Base-by-base conservation (phyloP, 768 basidiomycete genomes). In the Suillus decipiens region DNA sequence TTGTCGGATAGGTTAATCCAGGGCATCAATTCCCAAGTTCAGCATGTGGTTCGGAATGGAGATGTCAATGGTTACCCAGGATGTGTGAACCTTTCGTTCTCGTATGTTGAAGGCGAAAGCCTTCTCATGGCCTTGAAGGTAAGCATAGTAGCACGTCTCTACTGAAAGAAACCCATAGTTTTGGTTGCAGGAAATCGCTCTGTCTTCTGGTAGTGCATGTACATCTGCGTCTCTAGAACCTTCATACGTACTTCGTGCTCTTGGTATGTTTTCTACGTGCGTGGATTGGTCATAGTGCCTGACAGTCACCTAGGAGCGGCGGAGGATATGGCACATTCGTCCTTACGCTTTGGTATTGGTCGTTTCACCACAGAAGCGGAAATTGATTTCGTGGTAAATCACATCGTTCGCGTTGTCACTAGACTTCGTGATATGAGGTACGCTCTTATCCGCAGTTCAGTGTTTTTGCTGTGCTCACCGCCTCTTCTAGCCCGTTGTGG, bases 321-420 rank as follows among this genome's bases (percentile, higher is more conserved):
- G 33, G 97, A 99, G 74, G 97, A 99, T 71, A 97, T 98, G 95
- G 97, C 97, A 0, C 97, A 99, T 74, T 97, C 95, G 19, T 96
- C 95, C 19, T 83, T 99, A 61, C 91, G 97, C 31, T 99, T 99
- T 76, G 97, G 97, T 53, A 91, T 99, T 64, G 97, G 97, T 31
- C 88, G 97, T 24, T 99, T 99, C 77, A 99, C 96, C 19, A 99
- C 97, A 2, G 95, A 98, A 73, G 93, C 89, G 4, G 97, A 99
- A 78, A 84, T 99, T 63, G 97, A 99, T 75, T 95, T 92, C 67
- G 96, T 99, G 56, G 84, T 96, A 43, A 83, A 86, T 67, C 89
- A 93, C 71, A 94, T 99, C 59, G 86, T 96, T 22, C 81, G 83
- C 36, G 92, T 92, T n/a, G 97, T 99, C 14, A 85, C 88, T 56